Conservation (phyloP, 345 rosid genomes). For the Trapa bicornis region DNA sequence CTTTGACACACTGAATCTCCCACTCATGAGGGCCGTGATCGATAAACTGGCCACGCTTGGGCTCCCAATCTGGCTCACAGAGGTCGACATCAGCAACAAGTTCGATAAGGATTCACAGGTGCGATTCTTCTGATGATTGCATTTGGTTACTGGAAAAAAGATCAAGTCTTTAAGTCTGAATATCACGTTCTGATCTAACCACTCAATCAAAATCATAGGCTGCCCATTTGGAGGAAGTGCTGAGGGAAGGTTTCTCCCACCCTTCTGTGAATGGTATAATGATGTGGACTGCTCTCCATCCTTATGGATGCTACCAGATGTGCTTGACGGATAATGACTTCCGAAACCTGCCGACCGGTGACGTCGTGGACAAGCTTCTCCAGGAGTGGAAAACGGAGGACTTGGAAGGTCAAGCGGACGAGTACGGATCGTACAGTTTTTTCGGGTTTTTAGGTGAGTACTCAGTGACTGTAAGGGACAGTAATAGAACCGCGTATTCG, state of each 20-base stretch:
- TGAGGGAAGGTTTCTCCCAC: constrained; percentile 83
- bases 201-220: constrained; percentile 23
- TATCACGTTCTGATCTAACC: no score
- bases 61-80: constrained; percentile 87
- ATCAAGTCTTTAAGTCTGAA: no score
- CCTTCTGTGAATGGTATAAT: constrained; percentile 72
- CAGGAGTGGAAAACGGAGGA: constrained; percentile 44
- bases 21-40: constrained; percentile 54
- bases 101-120: constrained; percentile 49
- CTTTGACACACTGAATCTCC: constrained; percentile 49
- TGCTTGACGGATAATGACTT: constrained; percentile 55
- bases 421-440: constrained; percentile 53
- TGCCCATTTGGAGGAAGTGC: constrained; percentile 48
- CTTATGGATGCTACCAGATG: constrained; percentile 73
- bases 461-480: constrained; percentile 17
- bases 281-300: constrained; percentile 77
- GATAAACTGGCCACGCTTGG: constrained; percentile 60
- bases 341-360: constrained; percentile 58
- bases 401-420: constrained; percentile 27
- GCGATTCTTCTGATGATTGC: not conserved
- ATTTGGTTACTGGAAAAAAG: not conserved
- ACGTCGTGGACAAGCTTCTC: constrained; percentile 50
- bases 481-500: constrained; percentile 25
- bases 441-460: constrained; percentile 67
- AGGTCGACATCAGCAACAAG: constrained; percentile 46